Evolutionary conservation across 345 rosid species (phyloP).

Genomic region (Citrus sp.): DNA sequence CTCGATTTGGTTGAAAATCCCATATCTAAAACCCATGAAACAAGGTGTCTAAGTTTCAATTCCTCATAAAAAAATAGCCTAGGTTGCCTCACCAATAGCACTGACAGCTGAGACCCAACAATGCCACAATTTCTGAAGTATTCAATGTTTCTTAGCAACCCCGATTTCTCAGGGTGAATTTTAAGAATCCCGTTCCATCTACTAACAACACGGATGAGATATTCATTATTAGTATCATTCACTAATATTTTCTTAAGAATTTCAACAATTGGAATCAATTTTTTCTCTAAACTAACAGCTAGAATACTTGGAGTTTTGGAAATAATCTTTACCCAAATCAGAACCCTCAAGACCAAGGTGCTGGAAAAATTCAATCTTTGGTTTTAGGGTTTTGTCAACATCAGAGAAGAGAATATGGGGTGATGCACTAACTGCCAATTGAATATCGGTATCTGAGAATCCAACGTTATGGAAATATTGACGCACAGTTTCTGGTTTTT

Average conservation of each 20-base stretch:
- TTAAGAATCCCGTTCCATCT: conserved; percentile 22
- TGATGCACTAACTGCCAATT: background rate
- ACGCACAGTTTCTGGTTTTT: conserved; percentile 19
- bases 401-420: conserved; percentile 29
- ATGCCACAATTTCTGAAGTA: conserved; percentile 30
- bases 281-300: conserved; percentile 18
- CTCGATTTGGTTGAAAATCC: conserved; percentile 38
- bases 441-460: conserved; percentile 24
- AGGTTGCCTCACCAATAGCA: conserved; percentile 28
- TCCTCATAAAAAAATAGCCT: conserved; percentile 21
- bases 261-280: conserved; percentile 26
- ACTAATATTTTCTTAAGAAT: conserved; percentile 21
- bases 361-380: conserved; percentile 34
- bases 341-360: conserved; percentile 28
- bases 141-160: conserved; percentile 25
- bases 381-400: conserved; percentile 21
- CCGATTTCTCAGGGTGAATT: background rate
- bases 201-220: conserved; percentile 12
- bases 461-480: conserved; percentile 14
- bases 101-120: conserved; percentile 30
- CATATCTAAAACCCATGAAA: conserved; percentile 18
- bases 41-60: conserved; percentile 14
- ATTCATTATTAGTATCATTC: conserved; percentile 17
- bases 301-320: conserved; percentile 14
- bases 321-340: conserved; percentile 23